These are phyloP conservation scores for Colletotrichum tabaci DNA, from an alignment of 2,329 filamentous ascomycete species.

Conservation along the genomic window DNA sequence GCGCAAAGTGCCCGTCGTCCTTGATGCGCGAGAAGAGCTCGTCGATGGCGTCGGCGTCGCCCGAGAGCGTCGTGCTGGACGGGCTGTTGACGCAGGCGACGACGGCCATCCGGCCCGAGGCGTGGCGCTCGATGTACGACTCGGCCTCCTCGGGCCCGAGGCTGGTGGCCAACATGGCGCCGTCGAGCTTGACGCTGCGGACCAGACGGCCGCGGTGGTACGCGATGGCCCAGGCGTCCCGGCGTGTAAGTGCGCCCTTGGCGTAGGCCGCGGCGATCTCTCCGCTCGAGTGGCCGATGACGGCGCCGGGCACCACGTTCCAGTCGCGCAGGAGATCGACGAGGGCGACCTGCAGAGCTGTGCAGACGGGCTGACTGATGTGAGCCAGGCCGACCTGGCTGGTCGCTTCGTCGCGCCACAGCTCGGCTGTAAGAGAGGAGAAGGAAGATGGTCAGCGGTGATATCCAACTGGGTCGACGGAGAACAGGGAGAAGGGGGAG, in stretches of 20 bases:
- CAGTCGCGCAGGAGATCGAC: slow-evolving; percentile 52
- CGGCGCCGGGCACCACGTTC: slow-evolving; percentile 46
- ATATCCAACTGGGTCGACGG: too few relatives aligned
- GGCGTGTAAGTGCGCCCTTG: neutral
- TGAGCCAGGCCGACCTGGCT: slow-evolving; percentile 1
- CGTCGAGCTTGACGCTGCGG: neutral
- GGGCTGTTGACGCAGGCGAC: slow-evolving; percentile 65
- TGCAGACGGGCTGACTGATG: slow-evolving; percentile 56
- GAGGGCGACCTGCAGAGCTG: slow-evolving; percentile 59
- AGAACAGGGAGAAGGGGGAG: too few relatives aligned
- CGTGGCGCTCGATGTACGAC: slow-evolving; percentile 4
- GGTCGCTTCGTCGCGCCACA: slow-evolving; percentile 41
- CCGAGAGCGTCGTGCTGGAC: slow-evolving; percentile 65
- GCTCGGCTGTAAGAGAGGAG: neutral
- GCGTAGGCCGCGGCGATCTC: slow-evolving; percentile 49
- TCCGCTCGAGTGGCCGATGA: slow-evolving; percentile 55
- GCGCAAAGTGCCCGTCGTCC: slow-evolving; percentile 1
- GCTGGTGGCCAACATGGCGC: neutral
- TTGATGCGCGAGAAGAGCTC: slow-evolving; percentile 55
- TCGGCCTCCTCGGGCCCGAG: neutral
- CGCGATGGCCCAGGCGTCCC: slow-evolving; percentile 55
- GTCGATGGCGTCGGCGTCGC: slow-evolving; percentile 60
- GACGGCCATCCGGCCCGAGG: neutral
- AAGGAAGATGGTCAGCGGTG: too few relatives aligned
- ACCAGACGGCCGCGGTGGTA: slow-evolving; percentile 43